These are phyloP conservation scores for Cordia subcordata DNA, from an alignment of 257 asterid species.

Conservation along the genomic window DNA sequence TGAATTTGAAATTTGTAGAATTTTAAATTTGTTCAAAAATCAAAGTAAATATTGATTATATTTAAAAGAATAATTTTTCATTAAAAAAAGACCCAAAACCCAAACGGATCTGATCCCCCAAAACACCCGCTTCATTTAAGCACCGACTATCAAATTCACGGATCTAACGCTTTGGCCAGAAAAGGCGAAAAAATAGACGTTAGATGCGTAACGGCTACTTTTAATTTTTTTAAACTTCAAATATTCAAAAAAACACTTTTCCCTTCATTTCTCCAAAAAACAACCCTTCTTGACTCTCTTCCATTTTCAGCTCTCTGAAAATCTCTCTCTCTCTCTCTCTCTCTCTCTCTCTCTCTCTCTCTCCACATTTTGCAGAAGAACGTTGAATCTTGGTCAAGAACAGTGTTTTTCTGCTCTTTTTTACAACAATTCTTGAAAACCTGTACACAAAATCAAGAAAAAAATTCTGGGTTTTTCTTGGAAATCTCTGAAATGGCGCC, in stretches of 20 bases:
- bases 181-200: conserved; percentile 34
- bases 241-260: neutral
- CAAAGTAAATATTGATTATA: too few species aligned
- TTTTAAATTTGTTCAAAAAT: too few species aligned
- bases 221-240: conserved; percentile 33
- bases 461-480: neutral
- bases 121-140: neutral
- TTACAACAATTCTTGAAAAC: too few species aligned
- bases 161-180: neutral
- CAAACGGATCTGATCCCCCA: neutral
- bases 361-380: neutral
- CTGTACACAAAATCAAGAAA: neutral
- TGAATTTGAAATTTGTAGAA: too few species aligned
- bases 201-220: conserved; percentile 53
- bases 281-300: conserved; percentile 1
- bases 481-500: conserved; percentile 36
- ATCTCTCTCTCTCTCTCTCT: neutral
- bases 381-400: conserved; percentile 9
- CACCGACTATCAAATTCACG: neutral
- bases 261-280: neutral
- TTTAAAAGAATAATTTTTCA: too few species aligned
- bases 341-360: neutral
- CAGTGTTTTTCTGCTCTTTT: neutral
- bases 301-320: conserved; percentile 5
- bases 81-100: too few species aligned